phyloP scores from a whole-genome alignment of 106 monocot species.

The Alisma plantagoaquatica region DNA sequence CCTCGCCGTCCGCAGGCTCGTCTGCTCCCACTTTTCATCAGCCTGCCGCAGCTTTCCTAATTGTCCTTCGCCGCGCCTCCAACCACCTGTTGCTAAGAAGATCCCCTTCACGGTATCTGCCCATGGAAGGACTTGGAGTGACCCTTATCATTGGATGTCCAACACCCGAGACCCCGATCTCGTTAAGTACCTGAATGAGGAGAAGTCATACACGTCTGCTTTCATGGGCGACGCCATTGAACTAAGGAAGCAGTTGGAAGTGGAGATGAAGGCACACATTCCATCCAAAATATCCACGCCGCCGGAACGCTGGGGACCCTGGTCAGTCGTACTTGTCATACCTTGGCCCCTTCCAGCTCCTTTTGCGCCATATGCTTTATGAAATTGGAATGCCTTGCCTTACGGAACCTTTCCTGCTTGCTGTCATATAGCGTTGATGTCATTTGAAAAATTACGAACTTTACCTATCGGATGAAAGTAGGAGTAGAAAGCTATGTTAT shows the following conservation, averaged over 20 bases:
- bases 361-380: too few species aligned
- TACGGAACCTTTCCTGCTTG: too few species aligned
- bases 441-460: too few species aligned
- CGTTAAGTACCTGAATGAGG: slow-evolving; percentile 33
- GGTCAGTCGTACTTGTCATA: too few species aligned
- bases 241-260: slow-evolving; percentile 28
- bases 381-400: too few species aligned
- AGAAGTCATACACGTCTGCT: slow-evolving; percentile 67
- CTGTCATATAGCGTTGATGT: too few species aligned
- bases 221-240: slow-evolving; percentile 71
- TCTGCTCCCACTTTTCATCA: too few species aligned
- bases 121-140: slow-evolving; percentile 69
- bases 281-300: slow-evolving; percentile 39
- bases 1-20: too few species aligned
- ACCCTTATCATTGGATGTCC: slow-evolving; percentile 92
- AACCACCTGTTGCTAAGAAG: slow-evolving; percentile 57
- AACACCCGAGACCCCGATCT: slow-evolving; percentile 67
- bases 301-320: slow-evolving; percentile 63
- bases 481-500: too few species aligned
- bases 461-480: too few species aligned
- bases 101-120: slow-evolving; percentile 57
- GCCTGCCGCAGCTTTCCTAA: too few species aligned
- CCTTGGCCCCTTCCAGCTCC: too few species aligned
- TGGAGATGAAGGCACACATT: slow-evolving; percentile 51
- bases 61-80: not conserved